Evolutionary conservation across 805 yeast species (phyloP).

Genomic region (Monosporozyma aerobia): DNA sequence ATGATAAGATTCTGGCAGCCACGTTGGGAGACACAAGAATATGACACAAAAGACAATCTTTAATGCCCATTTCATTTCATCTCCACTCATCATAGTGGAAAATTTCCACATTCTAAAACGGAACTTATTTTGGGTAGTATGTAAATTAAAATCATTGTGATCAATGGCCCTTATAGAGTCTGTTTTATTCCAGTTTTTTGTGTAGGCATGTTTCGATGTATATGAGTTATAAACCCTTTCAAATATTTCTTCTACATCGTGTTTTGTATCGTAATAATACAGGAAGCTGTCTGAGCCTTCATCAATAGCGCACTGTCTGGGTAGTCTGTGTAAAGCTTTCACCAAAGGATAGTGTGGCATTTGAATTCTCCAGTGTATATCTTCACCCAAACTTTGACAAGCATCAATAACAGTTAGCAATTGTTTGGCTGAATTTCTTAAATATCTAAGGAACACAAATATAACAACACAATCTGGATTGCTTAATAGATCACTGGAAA

Average conservation of each 20-base stretch:
- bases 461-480: constrained; percentile 32
- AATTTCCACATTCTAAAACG: constrained; percentile 35
- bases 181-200: constrained; percentile 4
- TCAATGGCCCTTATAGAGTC: constrained; percentile 32
- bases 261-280: constrained; percentile 35
- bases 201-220: constrained; percentile 32
- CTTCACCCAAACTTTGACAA: constrained; percentile 17
- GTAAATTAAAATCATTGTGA: constrained; percentile 35
- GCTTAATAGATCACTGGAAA: constrained; percentile 29
- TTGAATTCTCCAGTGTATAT: constrained; percentile 29
- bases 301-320: constrained; percentile 36
- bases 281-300: constrained; percentile 39
- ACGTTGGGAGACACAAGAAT: constrained; percentile 36
- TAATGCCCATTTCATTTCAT: constrained; percentile 37
- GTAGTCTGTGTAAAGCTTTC: constrained; percentile 35
- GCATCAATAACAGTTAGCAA: constrained; percentile 22
- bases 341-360: constrained; percentile 33
- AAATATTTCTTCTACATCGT: constrained; percentile 39
- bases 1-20: constrained; percentile 31
- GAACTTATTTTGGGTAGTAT: constrained; percentile 30
- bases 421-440: constrained; percentile 34
- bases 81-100: constrained; percentile 27
- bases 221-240: constrained; percentile 36
- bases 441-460: constrained; percentile 34
- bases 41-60: constrained; percentile 32